Conservation (phyloP, 2,329 filamentous ascomycete species). For the Colletotrichum sublineola region DNA sequence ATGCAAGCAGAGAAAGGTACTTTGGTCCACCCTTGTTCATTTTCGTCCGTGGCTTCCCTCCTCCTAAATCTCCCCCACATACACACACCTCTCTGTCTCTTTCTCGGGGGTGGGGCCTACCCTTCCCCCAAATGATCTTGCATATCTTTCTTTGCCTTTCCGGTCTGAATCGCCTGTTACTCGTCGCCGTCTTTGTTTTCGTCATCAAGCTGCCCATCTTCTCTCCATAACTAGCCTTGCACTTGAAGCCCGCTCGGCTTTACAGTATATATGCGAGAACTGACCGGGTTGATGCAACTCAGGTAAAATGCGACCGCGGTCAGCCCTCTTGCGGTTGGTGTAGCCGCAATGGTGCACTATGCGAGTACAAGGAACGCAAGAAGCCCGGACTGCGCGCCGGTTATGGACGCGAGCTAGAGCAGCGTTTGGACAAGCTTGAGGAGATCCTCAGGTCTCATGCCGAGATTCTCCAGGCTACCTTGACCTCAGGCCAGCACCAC, state of each 20-base stretch:
- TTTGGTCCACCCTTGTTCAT: constrained; percentile 35
- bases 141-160: background rate
- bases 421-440: constrained; percentile 78
- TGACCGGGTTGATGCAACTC: constrained; percentile 33
- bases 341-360: constrained; percentile 71
- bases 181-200: background rate
- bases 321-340: constrained; percentile 81
- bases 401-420: constrained; percentile 80
- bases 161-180: background rate
- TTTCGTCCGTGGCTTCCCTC: background rate
- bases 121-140: background rate
- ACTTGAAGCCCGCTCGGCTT: background rate
- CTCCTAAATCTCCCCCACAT: background rate
- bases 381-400: constrained; percentile 75
- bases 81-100: too few relatives aligned
- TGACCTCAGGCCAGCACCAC: constrained; percentile 55
- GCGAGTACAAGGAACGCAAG: constrained; percentile 78
- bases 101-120: background rate
- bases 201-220: constrained; percentile 3
- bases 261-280: background rate
- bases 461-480: constrained; percentile 73
- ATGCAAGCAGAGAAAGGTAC: constrained; percentile 84
- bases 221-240: background rate
- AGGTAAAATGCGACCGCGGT: constrained; percentile 82
- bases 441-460: constrained; percentile 75